Base-by-base conservation (phyloP, 2,329 filamentous ascomycete species). In the Stachybotrys chartarum region DNA sequence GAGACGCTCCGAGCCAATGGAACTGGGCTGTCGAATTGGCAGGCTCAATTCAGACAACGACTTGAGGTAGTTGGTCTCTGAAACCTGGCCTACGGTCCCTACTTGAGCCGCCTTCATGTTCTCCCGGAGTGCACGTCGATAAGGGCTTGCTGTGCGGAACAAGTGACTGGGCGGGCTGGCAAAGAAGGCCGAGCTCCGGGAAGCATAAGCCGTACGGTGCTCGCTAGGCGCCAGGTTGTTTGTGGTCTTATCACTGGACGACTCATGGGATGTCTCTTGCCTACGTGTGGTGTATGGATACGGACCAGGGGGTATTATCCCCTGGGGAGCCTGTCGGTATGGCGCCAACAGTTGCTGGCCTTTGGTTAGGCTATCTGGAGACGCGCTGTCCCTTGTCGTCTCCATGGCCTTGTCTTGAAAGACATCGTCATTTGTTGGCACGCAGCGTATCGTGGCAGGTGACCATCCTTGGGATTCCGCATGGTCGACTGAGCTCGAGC, bases 91-190 rank as follows among this genome's bases (percentile, higher is more conserved):
- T 3, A 61, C 56, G 6, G 64, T 58, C 2, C 57, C 58, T 16
- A 66, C 63, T 7, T 72, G 62, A 16, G 69, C 69, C 7, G 68
- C 63, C 55, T 70, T 68, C 60, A 81, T 80, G 1, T 68, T 77
- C 52, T 75, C 72, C 49, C 72, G 75, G 35, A 85, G 62, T 3
- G 76, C 78, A 30, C 76, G 76, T 3, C 81, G 76, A 59, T 79
- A 86, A 0, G 81, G 80, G 54, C 81, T 85, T 30, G 74, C 70
- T 1, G 79, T 78, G 31, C 80, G 74, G 57, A 83, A 82, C 1
- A 82, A 66, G 57, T 80, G 76, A 16, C 73, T 75, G 1, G 72
- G 68, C 2, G 78, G 76, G 49, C 79, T 83, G 1, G 75, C 78
- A 59, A 81, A 81, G 59, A 81, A 79, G 0, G 73, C 75, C 1